Conservation (phyloP, 768 basidiomycete species). For the Suillus brevipes region DNA sequence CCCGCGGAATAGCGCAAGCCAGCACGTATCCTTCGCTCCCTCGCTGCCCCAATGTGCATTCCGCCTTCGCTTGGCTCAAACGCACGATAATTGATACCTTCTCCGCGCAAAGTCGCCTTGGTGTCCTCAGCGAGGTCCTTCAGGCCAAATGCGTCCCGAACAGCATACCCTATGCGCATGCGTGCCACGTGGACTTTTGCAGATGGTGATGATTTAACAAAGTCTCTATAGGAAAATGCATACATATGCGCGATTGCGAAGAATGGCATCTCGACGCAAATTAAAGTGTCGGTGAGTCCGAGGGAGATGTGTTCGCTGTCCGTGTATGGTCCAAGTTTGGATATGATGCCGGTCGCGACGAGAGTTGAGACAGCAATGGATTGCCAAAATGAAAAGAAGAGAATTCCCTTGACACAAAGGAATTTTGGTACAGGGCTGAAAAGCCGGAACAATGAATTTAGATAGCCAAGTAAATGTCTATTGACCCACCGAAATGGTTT, state of each 20-base stretch:
- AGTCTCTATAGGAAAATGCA: slow-evolving; percentile 91
- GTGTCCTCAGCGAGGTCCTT: slow-evolving; percentile 88
- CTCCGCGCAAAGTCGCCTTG: slow-evolving; percentile 77
- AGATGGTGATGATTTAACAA: slow-evolving; percentile 52
- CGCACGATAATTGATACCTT: slow-evolving; percentile 93
- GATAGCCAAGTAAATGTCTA: neutral
- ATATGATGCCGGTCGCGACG: slow-evolving; percentile 80
- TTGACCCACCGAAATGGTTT: slow-evolving; percentile 76
- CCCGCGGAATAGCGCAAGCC: slow-evolving; percentile 90
- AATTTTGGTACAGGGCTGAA: slow-evolving; percentile 91
- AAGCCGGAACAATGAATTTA: slow-evolving; percentile 9
- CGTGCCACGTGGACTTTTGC: slow-evolving; percentile 66
- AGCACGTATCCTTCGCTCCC: slow-evolving; percentile 85
- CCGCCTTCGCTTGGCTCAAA: slow-evolving; percentile 95
- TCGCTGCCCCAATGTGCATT: slow-evolving; percentile 86
- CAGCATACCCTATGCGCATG: slow-evolving; percentile 84
- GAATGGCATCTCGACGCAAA: slow-evolving; percentile 96
- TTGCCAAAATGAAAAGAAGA: slow-evolving; percentile 99
- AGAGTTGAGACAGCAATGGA: slow-evolving; percentile 81
- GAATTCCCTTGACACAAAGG: slow-evolving; percentile 96
- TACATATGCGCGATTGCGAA: slow-evolving; percentile 95
- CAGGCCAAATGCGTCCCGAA: slow-evolving; percentile 84
- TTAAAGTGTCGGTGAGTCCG: slow-evolving; percentile 85
- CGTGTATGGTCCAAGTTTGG: slow-evolving; percentile 80
- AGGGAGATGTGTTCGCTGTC: slow-evolving; percentile 88